Evolutionary conservation across 2,329 filamentous ascomycete species (phyloP), one percentile per base, ranked within the genome.

Genomic region (Teratosphaeria gauchensis): DNA sequence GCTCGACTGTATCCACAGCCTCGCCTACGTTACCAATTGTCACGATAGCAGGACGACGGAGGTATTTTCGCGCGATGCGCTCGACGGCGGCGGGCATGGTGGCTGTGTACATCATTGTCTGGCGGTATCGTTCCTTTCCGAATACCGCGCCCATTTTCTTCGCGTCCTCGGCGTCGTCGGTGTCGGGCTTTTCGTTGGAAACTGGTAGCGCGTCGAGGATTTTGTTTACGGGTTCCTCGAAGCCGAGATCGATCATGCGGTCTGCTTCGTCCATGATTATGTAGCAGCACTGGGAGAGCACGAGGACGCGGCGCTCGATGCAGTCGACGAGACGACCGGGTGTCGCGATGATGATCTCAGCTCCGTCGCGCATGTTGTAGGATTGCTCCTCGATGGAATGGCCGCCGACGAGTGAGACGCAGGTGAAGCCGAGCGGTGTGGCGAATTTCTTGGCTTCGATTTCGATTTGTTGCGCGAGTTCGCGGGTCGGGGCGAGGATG

Each of bases 81-180:
- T 99, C 94, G 16, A 99, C 89, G 0, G 89, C 84, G 0, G 89
- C 78, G 1, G 94, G 92, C 94, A 99, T 99, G 31, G 94, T 99
- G 56, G 94, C 94, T 64, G 94, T 97, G 84, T 97, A 99, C 94
- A 99, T 99, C 94, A 99, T 99, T 0, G 94, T 99, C 74, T 99
- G 92, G 60, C 94, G 82, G 77, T 97, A 97, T 24, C 88, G 83
- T 68, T 91, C 87, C 65, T 85, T 84, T 19, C 84, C 84, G 56
- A 86, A 86, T 1, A 95, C 77, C 67, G 88, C 88, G 66, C 85
- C 87, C 92, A 97, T 97, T n/a, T 87, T 84, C 58, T 82, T 79
- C 0, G 89, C 80, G 70, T 97, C 84, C 73, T 99, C 94, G 5
- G 94, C 94, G 56, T 89, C 90, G 12, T 97, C 92, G 0, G 84